phyloP scores from a whole-genome alignment of 164 flowering plant genomes.

The Vitis rotundifolia region DNA sequence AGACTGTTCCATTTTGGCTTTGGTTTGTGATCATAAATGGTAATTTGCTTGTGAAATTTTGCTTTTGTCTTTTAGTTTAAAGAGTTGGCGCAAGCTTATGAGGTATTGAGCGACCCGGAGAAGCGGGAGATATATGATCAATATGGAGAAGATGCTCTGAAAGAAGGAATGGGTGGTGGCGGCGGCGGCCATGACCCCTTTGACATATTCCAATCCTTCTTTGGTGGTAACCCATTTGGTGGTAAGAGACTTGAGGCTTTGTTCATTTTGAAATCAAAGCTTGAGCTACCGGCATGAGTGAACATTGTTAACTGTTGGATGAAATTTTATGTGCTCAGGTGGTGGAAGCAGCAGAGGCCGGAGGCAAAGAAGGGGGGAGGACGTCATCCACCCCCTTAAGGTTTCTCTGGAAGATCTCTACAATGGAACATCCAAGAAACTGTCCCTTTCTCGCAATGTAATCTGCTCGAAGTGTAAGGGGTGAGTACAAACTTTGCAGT shows the following conservation, averaged over 20 bases:
- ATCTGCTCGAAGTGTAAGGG: constrained; percentile 63
- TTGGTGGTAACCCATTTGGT: constrained; percentile 66
- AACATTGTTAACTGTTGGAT: not conserved
- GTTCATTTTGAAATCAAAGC: not conserved
- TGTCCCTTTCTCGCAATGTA: constrained; percentile 53
- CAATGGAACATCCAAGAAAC: constrained; percentile 59
- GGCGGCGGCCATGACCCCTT: constrained; percentile 68
- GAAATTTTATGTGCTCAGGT: constrained; percentile 20
- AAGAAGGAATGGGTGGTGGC: constrained; percentile 74
- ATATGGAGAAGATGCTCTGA: constrained; percentile 72
- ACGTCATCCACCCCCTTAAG: constrained; percentile 58
- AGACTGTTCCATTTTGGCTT: not conserved
- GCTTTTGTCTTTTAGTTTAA: constrained; percentile 35
- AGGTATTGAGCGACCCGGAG: constrained; percentile 64
- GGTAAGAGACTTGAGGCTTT: constrained; percentile 21
- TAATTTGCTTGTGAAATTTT: not conserved
- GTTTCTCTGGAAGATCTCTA: constrained; percentile 56
- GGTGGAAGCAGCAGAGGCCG: constrained; percentile 66
- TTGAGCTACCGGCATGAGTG: not conserved
- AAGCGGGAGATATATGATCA: constrained; percentile 65
- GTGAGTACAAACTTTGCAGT: constrained; percentile 21
- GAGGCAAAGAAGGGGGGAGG: constrained; percentile 62
- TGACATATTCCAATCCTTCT: constrained; percentile 67
- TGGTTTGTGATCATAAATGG: not conserved
- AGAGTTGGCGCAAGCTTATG: constrained; percentile 69